These are phyloP conservation scores for Neonectria faginata DNA, from an alignment of 2,329 filamentous ascomycete genomes.

Conservation along the genomic window DNA sequence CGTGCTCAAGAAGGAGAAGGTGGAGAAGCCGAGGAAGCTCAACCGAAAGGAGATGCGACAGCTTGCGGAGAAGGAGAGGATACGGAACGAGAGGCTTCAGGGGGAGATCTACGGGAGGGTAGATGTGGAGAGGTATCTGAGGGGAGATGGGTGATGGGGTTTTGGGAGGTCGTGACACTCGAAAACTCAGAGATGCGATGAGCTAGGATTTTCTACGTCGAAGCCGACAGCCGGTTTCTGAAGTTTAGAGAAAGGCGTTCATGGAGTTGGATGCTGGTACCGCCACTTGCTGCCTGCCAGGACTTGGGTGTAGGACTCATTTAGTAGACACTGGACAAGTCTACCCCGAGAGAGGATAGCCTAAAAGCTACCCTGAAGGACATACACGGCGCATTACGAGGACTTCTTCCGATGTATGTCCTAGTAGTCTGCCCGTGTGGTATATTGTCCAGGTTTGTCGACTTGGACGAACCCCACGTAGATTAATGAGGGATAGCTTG, in stretches of 20 bases:
- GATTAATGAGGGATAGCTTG: background rate
- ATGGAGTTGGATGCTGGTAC: background rate
- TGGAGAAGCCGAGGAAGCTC: constrained; percentile 62
- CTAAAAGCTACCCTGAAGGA: background rate
- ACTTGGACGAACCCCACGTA: background rate
- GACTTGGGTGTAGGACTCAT: constrained; percentile 28
- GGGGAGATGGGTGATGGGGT: constrained; percentile 50
- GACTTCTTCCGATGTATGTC: background rate
- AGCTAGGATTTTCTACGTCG: too few species aligned
- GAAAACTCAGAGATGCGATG: background rate
- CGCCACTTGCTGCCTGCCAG: constrained; percentile 12
- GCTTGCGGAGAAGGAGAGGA: constrained; percentile 70
- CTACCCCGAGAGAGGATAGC: background rate
- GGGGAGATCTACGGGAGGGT: constrained; percentile 79
- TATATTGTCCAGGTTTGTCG: too few species aligned
- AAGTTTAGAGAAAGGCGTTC: background rate
- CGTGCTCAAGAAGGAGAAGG: constrained; percentile 54
- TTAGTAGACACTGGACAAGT: background rate
- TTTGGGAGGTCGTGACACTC: background rate
- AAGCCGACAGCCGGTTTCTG: background rate
- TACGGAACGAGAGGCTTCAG: constrained; percentile 71
- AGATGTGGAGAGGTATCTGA: constrained; percentile 81
- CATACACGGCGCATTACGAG: background rate
- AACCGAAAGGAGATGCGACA: constrained; percentile 78
- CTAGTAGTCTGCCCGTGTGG: background rate